Conservation (phyloP, 352 stramenopile species). For the Chrysophaeum taylorii region DNA sequence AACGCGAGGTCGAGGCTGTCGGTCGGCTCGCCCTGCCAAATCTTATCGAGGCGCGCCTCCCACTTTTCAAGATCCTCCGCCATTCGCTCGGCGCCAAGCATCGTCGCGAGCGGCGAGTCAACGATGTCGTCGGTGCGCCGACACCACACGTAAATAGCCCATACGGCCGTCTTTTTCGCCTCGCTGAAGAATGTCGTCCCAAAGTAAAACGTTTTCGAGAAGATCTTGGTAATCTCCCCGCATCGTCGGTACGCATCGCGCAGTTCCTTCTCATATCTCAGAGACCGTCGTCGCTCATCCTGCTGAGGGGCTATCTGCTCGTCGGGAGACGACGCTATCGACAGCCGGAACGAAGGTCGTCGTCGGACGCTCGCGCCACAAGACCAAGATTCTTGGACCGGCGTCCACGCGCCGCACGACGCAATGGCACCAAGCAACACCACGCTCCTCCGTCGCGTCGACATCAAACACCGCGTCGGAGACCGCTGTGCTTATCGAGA, state of each 20-base stretch:
- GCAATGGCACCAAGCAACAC: too few species aligned
- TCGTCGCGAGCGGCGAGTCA: conserved; percentile 53
- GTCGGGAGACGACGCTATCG: too few species aligned
- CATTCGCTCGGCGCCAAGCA: conserved; percentile 51
- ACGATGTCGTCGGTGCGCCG: conserved; percentile 73
- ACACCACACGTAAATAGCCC: conserved; percentile 74
- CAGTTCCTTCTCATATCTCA: conserved; percentile 21
- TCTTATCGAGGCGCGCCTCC: conserved; percentile 53
- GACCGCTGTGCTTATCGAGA: too few species aligned
- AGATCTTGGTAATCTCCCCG: conserved; percentile 63
- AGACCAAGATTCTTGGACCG: too few species aligned
- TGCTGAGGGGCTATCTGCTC: too few species aligned
- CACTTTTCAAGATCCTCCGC: conserved; percentile 49
- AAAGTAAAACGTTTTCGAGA: conserved; percentile 74
- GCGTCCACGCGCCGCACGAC: too few species aligned
- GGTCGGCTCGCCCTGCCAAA: conserved; percentile 55
- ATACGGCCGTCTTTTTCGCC: conserved; percentile 47
- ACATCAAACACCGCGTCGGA: too few species aligned
- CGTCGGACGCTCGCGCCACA: too few species aligned
- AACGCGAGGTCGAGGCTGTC: conserved; percentile 64
- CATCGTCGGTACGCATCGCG: conserved; percentile 57
- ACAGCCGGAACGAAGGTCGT: too few species aligned
- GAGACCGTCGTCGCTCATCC: too few species aligned
- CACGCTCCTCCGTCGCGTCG: too few species aligned
- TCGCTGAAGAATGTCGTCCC: conserved; percentile 56